These are phyloP conservation scores for Adansonia rubrostipa DNA, from an alignment of 441 rosid genomes.

Conservation along the genomic window DNA sequence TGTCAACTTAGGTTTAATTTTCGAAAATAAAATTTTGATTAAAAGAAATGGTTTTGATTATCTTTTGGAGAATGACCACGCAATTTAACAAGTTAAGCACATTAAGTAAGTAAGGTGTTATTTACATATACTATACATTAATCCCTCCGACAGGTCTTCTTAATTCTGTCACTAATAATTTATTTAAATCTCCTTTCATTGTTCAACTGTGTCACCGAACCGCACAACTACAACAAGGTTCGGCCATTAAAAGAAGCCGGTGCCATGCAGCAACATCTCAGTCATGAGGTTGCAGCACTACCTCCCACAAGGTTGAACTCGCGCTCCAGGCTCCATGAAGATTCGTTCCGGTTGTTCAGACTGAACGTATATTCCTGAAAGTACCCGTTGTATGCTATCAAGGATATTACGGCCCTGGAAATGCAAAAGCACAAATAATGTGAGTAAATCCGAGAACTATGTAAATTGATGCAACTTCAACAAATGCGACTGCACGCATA, in stretches of 20 bases:
- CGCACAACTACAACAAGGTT: not conserved
- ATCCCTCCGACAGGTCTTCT: not conserved
- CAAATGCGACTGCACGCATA: not conserved
- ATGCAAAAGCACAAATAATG: conserved; percentile 24
- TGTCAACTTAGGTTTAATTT: too few relatives aligned
- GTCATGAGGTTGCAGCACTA: conserved; percentile 14
- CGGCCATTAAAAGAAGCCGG: not conserved
- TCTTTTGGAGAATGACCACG: too few relatives aligned
- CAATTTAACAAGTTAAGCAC: not conserved
- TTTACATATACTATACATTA: not conserved
- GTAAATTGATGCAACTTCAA: conserved; percentile 15
- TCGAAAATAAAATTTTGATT: too few relatives aligned
- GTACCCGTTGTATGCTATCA: conserved; percentile 70
- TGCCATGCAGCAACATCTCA: not conserved
- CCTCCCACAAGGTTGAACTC: conserved; percentile 63
- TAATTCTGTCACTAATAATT: not conserved
- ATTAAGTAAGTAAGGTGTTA: not conserved
- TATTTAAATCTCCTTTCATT: not conserved
- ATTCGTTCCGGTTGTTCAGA: conserved; percentile 53
- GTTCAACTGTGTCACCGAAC: not conserved
- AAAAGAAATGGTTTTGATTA: too few relatives aligned
- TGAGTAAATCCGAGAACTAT: conserved; percentile 11
- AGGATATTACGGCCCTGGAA: conserved; percentile 65
- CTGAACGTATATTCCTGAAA: conserved; percentile 72
- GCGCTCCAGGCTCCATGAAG: conserved; percentile 72